These are phyloP conservation scores for Fraxinus excelsior DNA, from an alignment of 257 asterid genomes.

Conservation along the genomic window DNA sequence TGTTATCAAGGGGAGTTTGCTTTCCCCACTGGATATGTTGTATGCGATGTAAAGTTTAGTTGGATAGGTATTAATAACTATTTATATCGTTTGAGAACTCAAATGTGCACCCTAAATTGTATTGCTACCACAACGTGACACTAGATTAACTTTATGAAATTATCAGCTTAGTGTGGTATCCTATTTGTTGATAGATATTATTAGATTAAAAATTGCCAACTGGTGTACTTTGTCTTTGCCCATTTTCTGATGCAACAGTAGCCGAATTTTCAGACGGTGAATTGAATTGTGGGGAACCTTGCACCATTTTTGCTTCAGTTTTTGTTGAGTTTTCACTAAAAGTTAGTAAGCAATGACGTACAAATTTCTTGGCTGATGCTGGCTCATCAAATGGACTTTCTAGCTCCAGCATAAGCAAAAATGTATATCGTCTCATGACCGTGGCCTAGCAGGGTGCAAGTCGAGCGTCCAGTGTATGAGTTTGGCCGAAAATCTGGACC, in stretches of 20 bases:
- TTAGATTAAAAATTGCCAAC: background rate
- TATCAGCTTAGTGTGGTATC: background rate
- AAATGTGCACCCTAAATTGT: background rate
- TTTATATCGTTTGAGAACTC: background rate
- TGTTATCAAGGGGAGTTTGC: background rate
- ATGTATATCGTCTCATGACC: too few relatives aligned
- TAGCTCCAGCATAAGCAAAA: background rate
- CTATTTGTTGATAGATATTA: background rate
- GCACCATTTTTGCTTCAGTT: background rate
- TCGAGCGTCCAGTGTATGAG: too few relatives aligned
- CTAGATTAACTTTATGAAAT: background rate
- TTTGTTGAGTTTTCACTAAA: background rate
- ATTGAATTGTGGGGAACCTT: background rate
- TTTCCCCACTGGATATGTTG: background rate
- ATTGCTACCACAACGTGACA: background rate
- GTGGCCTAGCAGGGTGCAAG: too few relatives aligned
- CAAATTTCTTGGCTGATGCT: background rate
- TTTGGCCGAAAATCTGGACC: too few relatives aligned
- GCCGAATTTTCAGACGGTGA: background rate
- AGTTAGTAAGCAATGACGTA: background rate
- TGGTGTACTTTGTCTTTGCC: background rate
- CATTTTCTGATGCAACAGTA: background rate
- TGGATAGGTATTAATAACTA: background rate
- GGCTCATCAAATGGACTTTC: background rate
- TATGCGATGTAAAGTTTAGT: constrained; percentile 26